These are phyloP conservation scores for Coprinopsis cinerea DNA, from an alignment of 768 basidiomycete genomes.

Conservation along the genomic window DNA sequence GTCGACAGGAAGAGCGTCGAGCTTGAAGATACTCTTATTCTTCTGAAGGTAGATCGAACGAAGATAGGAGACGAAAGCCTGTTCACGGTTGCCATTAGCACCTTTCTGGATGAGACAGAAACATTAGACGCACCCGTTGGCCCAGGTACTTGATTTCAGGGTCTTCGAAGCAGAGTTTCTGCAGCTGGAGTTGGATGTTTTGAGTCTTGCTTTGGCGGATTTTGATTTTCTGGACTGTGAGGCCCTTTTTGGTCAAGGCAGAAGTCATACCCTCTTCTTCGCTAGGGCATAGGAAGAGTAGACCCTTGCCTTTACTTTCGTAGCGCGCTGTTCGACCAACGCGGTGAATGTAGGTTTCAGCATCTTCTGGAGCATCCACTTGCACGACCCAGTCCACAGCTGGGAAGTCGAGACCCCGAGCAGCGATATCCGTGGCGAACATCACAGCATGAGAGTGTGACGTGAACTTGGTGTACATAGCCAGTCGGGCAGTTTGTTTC, in stretches of 20 bases:
- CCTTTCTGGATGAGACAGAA: too few relatives aligned
- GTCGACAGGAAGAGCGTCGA: conserved; percentile 76
- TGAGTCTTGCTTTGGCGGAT: conserved; percentile 83
- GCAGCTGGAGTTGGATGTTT: conserved; percentile 80
- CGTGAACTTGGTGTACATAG: conserved; percentile 82
- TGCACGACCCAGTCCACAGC: conserved; percentile 96
- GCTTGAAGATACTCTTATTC: conserved; percentile 88
- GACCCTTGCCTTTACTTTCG: conserved; percentile 79
- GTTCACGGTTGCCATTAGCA: conserved; percentile 5
- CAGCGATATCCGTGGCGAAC: conserved; percentile 95
- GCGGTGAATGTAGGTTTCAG: conserved; percentile 95
- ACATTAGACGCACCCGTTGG: conserved; percentile 60
- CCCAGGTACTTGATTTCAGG: conserved; percentile 97
- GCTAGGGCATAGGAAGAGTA: conserved; percentile 80
- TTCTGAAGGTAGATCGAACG: conserved; percentile 91
- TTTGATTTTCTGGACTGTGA: conserved; percentile 77
- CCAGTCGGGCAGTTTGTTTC: conserved; percentile 84
- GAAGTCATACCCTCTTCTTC: conserved; percentile 89
- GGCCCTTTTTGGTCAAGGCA: conserved; percentile 63
- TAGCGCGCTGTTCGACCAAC: conserved; percentile 95
- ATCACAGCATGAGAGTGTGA: conserved; percentile 77
- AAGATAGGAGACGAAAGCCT: conserved; percentile 96
- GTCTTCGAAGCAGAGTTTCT: conserved; percentile 90
- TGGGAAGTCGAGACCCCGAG: conserved; percentile 94
- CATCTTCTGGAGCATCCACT: conserved; percentile 93